Percentiles rank a stretch among this genome's conserved stretches.
These are phyloP conservation scores for Peniophora sp. DNA, from an alignment of 1,284 basidiomycete genomes.

Conservation along the genomic window DNA sequence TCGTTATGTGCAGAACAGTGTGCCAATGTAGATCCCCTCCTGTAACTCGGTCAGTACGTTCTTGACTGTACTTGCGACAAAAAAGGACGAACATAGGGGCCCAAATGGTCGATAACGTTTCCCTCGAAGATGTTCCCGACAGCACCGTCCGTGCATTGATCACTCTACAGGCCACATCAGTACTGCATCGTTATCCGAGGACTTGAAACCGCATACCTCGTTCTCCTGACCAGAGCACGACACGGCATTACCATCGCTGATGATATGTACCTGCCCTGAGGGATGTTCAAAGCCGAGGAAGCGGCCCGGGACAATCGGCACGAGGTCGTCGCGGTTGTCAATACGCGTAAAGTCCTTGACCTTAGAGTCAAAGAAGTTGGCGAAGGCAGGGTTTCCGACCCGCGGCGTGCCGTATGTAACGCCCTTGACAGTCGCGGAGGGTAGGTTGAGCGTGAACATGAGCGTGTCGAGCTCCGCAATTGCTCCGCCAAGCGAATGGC, in stretches of 20 bases:
- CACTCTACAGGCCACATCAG: slow-evolving; percentile 7
- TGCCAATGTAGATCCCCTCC: neutral
- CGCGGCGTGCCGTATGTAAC: slow-evolving; percentile 33
- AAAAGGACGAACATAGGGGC: neutral
- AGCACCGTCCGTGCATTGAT: slow-evolving; percentile 13
- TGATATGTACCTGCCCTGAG: slow-evolving; percentile 29
- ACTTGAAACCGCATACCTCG: neutral
- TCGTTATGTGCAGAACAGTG: neutral
- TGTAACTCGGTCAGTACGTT: too few species aligned
- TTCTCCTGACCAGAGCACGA: slow-evolving; percentile 19
- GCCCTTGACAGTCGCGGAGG: slow-evolving; percentile 23
- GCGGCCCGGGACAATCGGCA: slow-evolving; percentile 32
- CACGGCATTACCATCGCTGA: slow-evolving; percentile 19
- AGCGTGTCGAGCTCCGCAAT: slow-evolving; percentile 30
- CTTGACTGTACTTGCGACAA: too few species aligned
- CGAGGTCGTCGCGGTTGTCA: slow-evolving; percentile 29
- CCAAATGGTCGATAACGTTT: slow-evolving; percentile 4
- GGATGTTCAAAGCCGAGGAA: slow-evolving; percentile 30
- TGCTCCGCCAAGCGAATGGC: slow-evolving; percentile 34
- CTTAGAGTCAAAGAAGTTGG: slow-evolving; percentile 23
- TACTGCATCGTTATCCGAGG: slow-evolving; percentile 13
- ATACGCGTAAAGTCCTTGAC: slow-evolving; percentile 25
- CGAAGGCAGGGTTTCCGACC: slow-evolving; percentile 26
- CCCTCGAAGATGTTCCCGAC: slow-evolving; percentile 15
- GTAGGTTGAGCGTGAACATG: slow-evolving; percentile 27